Base-by-base conservation (phyloP, 2,329 filamentous ascomycete species). In the Pezicula rhizophila region DNA sequence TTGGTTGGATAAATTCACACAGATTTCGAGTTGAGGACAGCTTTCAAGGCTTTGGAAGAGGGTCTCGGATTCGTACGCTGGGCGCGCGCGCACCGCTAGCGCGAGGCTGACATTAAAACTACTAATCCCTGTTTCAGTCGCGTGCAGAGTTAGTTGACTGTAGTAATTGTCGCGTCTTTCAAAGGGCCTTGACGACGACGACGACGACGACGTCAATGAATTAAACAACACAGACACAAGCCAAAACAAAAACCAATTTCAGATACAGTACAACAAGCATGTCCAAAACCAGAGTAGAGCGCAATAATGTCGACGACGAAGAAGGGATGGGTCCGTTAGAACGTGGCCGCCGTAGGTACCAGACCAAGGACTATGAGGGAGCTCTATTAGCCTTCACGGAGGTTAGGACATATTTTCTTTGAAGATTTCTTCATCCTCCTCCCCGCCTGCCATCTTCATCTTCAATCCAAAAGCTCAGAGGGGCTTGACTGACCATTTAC, bases 261-360 rank as follows among this genome's bases (percentile, higher is more conserved):
- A 14, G 8, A 38, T 8, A 15, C 35, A 8, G 4, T 8, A 8
- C 18, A 20, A 1, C 8, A 8, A 20, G 3, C 8, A 8, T 15
- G 18, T 14, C n/a, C n/a, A 15, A 38, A 5, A 14, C 11, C 35
- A 38, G 18, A 12, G 35, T n/a, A 14, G 35, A 10, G 18, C 28
- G 14, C 10, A 28, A 7, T 11, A n/a, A n/a, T n/a, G n/a, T n/a
- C n/a, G 4, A 10, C 12, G 18, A 15, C 20, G 61, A 59, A 20
- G 54, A 58, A 40, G 58, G 57, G 0, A 55, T 61, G 55, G 52
- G 55, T 3, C 56, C 60, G 33, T 15, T 60, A 20, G 57, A 62
- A 31, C 48, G 48, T 35, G 63, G 63, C n/a, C 57, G 60, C 10
- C 48, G 49, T 28, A 48, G 54, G 31, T 66, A 65, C 50, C 53